Conservation (phyloP, 192 early-diverging fungal species). For the Coemansia sp. region DNA sequence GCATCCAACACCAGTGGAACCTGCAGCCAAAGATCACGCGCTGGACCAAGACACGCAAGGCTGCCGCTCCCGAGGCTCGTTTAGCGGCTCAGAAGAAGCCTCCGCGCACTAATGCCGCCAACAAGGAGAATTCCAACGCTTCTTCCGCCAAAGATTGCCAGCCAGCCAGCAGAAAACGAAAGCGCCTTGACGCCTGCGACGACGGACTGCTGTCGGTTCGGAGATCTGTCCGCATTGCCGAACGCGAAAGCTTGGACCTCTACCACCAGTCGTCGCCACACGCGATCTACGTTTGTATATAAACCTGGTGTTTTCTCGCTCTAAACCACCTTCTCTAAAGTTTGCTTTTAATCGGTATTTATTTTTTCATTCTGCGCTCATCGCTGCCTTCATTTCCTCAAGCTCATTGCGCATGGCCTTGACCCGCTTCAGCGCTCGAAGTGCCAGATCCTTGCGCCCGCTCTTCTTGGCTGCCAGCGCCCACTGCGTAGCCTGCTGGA, state of each 20-base stretch:
- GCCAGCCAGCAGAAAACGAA: slow-evolving; percentile 11
- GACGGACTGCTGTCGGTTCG: slow-evolving; percentile 6
- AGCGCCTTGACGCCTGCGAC: background rate
- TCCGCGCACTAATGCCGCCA: background rate
- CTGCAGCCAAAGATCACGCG: slow-evolving; percentile 47
- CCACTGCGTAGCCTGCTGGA: slow-evolving; percentile 32
- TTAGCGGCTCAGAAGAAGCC: background rate
- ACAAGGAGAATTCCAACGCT: slow-evolving; percentile 11
- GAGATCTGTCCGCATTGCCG: slow-evolving; percentile 41
- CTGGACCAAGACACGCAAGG: slow-evolving; percentile 37
- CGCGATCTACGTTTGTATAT: slow-evolving; percentile 30
- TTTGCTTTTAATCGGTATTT: background rate
- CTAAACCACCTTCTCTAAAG: background rate
- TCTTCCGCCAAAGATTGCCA: background rate
- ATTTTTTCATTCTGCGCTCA: slow-evolving; percentile 17
- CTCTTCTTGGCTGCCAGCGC: slow-evolving; percentile 34
- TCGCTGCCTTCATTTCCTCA: slow-evolving; percentile 39
- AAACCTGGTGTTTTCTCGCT: background rate
- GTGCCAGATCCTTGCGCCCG: slow-evolving; percentile 36
- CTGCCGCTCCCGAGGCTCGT: background rate
- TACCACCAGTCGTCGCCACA: slow-evolving; percentile 6
- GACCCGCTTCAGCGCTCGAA: slow-evolving; percentile 41
- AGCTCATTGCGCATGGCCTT: slow-evolving; percentile 51
- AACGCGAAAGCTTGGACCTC: slow-evolving; percentile 13
- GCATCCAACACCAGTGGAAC: slow-evolving; percentile 39